Evolutionary conservation across 352 stramenopile genomes (phyloP).

Genomic region (Globisporangium spiculum): DNA sequence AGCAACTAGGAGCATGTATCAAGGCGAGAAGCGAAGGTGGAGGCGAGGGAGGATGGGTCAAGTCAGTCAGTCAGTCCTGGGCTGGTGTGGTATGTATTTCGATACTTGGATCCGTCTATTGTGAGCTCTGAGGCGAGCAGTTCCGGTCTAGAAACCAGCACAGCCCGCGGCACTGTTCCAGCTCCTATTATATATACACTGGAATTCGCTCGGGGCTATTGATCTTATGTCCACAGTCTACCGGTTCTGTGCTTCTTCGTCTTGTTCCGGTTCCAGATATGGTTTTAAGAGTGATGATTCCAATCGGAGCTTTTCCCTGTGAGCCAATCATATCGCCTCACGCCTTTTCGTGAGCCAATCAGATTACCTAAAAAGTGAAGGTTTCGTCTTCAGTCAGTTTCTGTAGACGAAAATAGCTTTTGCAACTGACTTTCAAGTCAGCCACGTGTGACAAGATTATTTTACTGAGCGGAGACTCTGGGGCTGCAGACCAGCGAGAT

Average conservation of each 20-base stretch:
- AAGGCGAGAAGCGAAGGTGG: background rate
- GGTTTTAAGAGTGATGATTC: background rate
- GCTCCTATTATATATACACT: background rate
- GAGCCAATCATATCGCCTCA: background rate
- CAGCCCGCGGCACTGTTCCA: background rate
- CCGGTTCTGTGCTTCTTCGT: too few species aligned
- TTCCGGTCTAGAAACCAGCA: background rate
- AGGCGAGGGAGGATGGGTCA: background rate
- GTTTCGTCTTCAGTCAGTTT: too few species aligned
- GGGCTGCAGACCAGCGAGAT: too few species aligned
- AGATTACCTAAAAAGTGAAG: background rate
- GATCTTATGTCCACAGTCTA: too few species aligned
- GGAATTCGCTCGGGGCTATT: background rate
- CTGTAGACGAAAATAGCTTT: too few species aligned
- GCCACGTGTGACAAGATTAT: too few species aligned
- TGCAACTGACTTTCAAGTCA: too few species aligned
- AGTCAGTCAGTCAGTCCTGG: background rate
- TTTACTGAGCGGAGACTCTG: too few species aligned
- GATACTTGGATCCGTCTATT: constrained; percentile 4
- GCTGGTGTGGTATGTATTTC: background rate
- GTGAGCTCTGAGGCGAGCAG: background rate
- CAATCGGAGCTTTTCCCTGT: background rate
- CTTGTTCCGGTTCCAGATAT: background rate
- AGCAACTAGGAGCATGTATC: background rate
- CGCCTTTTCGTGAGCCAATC: background rate